Conservation (phyloP, 1,284 basidiomycete genomes). For the Cutaneotrichosporon curvatum region DNA sequence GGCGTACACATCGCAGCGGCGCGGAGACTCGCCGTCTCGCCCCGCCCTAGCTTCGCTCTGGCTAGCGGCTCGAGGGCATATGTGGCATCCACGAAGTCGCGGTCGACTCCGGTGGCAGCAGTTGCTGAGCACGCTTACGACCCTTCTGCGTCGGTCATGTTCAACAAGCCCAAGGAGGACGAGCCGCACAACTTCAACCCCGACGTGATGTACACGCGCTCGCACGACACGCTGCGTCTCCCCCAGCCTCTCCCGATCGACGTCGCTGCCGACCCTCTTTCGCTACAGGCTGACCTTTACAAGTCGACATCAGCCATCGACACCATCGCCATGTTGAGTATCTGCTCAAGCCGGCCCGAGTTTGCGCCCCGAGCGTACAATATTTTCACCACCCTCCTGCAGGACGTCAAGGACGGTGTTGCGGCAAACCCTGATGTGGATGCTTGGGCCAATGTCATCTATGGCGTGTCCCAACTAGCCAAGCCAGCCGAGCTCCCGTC, state of each 20-base stretch:
- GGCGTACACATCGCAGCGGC: constrained; percentile 5
- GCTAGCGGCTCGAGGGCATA: constrained; percentile 1
- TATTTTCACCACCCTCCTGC: constrained; percentile 39
- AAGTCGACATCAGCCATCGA: constrained; percentile 37
- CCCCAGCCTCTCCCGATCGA: constrained; percentile 29
- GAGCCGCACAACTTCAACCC: constrained; percentile 14
- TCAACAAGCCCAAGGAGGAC: background rate
- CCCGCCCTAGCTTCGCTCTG: background rate
- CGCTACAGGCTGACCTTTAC: constrained; percentile 30
- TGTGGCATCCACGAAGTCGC: constrained; percentile 7
- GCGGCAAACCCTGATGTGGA: constrained; percentile 29
- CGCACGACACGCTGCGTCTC: constrained; percentile 5
- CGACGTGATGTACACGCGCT: background rate
- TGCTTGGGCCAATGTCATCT: constrained; percentile 38
- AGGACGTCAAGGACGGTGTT: constrained; percentile 21
- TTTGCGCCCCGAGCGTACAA: constrained; percentile 40
- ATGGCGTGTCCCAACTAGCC: constrained; percentile 30
- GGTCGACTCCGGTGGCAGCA: constrained; percentile 2
- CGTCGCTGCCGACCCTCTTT: constrained; percentile 11
- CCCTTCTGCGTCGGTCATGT: constrained; percentile 4
- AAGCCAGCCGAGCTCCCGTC: background rate
- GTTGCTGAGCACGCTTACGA: constrained; percentile 6
- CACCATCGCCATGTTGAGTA: constrained; percentile 38
- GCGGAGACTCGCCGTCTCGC: background rate
- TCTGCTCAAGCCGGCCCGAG: constrained; percentile 40